Conservation (phyloP, 2,329 filamentous ascomycete species). For the Lojkania enalia region DNA sequence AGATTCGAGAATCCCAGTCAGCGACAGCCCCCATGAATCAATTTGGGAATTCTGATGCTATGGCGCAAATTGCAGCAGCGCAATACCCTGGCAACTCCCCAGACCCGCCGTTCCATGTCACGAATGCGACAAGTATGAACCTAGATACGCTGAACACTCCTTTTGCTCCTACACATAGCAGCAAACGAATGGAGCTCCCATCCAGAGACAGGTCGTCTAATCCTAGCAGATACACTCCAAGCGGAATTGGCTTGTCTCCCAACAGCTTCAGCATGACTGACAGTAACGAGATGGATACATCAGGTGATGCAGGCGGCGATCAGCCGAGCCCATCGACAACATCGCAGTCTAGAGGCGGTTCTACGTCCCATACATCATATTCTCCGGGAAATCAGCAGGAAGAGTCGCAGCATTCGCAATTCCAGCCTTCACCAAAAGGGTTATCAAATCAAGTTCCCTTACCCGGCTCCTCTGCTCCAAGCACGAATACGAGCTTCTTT, state of each 20-base stretch:
- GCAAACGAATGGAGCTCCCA: slow-evolving; percentile 12
- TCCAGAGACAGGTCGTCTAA: slow-evolving; percentile 13
- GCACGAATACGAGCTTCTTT: slow-evolving; percentile 17
- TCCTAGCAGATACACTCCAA: slow-evolving; percentile 10
- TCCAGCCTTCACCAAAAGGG: slow-evolving; percentile 31
- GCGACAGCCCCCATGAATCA: slow-evolving; percentile 31
- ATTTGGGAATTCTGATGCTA: slow-evolving; percentile 22
- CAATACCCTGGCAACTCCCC: slow-evolving; percentile 15
- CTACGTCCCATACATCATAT: slow-evolving; percentile 42
- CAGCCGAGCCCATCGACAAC: slow-evolving; percentile 40
- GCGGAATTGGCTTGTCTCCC: not conserved
- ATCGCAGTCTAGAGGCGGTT: slow-evolving; percentile 33
- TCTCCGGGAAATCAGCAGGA: slow-evolving; percentile 32
- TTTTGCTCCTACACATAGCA: slow-evolving; percentile 11
- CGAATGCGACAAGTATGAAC: slow-evolving; percentile 25
- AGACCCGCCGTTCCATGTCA: slow-evolving; percentile 30
- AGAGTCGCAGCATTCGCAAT: slow-evolving; percentile 22
- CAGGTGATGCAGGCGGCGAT: slow-evolving; percentile 32
- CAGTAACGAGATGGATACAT: slow-evolving; percentile 42
- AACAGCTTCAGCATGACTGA: slow-evolving; percentile 21
- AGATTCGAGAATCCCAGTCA: slow-evolving; percentile 39
- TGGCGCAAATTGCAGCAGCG: slow-evolving; percentile 2
- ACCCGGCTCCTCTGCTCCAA: slow-evolving; percentile 6
- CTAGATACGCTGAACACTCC: slow-evolving; percentile 23
- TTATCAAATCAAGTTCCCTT: slow-evolving; percentile 19